These are phyloP conservation scores for Schizophyllum amplum DNA, from an alignment of 1,284 basidiomycete genomes.

Conservation along the genomic window DNA sequence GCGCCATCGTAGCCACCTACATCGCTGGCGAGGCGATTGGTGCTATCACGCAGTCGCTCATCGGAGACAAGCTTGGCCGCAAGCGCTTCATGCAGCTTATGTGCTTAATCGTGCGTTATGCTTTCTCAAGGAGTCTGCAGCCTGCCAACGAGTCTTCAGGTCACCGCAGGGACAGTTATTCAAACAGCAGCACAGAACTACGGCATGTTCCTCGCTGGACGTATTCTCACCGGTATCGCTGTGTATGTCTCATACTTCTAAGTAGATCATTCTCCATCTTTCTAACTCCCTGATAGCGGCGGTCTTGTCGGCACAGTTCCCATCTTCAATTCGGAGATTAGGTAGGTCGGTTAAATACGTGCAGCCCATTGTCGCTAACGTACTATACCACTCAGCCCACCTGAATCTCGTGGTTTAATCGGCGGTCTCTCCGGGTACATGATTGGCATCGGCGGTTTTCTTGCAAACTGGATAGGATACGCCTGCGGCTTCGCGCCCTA, in stretches of 20 bases:
- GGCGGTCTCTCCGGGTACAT: slow-evolving; percentile 14
- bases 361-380: background rate
- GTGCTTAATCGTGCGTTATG: slow-evolving; percentile 10
- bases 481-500: slow-evolving; percentile 10
- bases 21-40: slow-evolving; percentile 15
- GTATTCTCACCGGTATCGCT: slow-evolving; percentile 14
- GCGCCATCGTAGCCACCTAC: slow-evolving; percentile 14
- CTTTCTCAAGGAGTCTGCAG: background rate
- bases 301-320: slow-evolving; percentile 14
- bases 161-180: slow-evolving; percentile 13
- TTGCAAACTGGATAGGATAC: slow-evolving; percentile 14
- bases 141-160: slow-evolving; percentile 18
- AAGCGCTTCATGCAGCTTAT: slow-evolving; percentile 14
- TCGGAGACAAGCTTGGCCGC: slow-evolving; percentile 13
- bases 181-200: slow-evolving; percentile 15
- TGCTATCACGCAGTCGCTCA: slow-evolving; percentile 11
- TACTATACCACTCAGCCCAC: slow-evolving; percentile 9
- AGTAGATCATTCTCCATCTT: background rate
- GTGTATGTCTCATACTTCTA: slow-evolving; percentile 15
- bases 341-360: too few species aligned
- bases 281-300: slow-evolving; percentile 1
- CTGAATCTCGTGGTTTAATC: slow-evolving; percentile 12
- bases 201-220: slow-evolving; percentile 14
- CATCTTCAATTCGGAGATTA: slow-evolving; percentile 16
- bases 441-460: slow-evolving; percentile 12